phyloP scores from a whole-genome alignment of 2,329 filamentous ascomycete species.

The Fusarium equiseti region DNA sequence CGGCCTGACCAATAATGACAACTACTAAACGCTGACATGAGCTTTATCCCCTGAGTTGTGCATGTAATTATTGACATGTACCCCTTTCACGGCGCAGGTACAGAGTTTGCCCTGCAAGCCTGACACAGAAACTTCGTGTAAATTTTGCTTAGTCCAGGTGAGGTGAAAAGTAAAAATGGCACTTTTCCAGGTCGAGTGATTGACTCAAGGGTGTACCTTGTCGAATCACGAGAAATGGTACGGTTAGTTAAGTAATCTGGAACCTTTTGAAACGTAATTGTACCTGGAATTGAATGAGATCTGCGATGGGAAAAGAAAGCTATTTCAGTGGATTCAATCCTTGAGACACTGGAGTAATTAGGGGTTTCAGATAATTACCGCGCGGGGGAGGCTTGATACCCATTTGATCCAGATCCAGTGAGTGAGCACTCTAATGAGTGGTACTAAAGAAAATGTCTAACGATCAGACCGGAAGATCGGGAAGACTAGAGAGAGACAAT shows the following conservation, averaged over 20 bases:
- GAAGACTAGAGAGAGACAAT: background rate
- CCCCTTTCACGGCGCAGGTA: constrained; percentile 1
- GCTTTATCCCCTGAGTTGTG: background rate
- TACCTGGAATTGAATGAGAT: background rate
- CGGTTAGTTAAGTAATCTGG: background rate
- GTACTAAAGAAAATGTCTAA: background rate
- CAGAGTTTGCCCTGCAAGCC: background rate
- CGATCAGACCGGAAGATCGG: constrained; percentile 15
- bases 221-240: background rate
- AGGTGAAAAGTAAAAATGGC: background rate
- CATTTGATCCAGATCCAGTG: background rate
- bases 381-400: background rate
- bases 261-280: constrained; percentile 8
- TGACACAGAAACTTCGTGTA: constrained; percentile 1
- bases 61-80: background rate
- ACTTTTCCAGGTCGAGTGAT: background rate
- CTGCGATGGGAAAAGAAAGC: background rate
- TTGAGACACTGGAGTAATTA: background rate
- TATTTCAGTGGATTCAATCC: constrained; percentile 5
- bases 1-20: background rate
- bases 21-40: background rate
- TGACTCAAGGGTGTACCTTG: background rate
- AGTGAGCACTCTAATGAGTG: background rate
- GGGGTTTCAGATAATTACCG: background rate
- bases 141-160: background rate